Percentiles rank a stretch among this genome's conserved stretches.
phyloP scores from a whole-genome alignment of 1,284 basidiomycete species.

The Testicularia cyperi region DNA sequence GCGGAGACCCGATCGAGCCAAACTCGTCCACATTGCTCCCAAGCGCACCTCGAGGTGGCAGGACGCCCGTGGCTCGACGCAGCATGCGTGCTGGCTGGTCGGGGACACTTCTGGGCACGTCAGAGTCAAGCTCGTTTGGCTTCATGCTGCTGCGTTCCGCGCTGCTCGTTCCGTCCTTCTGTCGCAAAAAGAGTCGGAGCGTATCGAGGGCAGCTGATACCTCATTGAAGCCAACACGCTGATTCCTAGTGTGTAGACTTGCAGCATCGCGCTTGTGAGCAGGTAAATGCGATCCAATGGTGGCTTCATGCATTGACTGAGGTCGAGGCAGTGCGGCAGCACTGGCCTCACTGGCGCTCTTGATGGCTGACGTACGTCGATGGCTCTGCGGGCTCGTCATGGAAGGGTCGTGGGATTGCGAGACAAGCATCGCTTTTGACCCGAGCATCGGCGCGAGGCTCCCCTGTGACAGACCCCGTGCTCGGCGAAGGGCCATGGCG shows the following conservation, averaged over 20 bases:
- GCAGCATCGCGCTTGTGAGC: neutral
- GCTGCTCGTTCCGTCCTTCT: slow-evolving; percentile 12
- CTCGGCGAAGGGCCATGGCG: slow-evolving; percentile 12
- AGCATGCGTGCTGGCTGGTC: slow-evolving; percentile 6
- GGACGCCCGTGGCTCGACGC: slow-evolving; percentile 7
- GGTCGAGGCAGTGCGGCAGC: neutral
- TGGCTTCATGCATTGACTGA: slow-evolving; percentile 10
- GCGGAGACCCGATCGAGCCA: too few species aligned
- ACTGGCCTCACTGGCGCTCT: slow-evolving; percentile 4
- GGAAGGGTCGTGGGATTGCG: too few species aligned
- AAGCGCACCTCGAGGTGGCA: slow-evolving; percentile 11
- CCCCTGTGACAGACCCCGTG: slow-evolving; percentile 13
- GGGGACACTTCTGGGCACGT: too few species aligned
- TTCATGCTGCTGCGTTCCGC: too few species aligned
- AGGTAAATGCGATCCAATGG: neutral
- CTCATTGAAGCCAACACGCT: slow-evolving; percentile 17
- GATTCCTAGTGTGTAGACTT: too few species aligned
- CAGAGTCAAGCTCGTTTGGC: too few species aligned
- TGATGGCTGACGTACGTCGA: too few species aligned
- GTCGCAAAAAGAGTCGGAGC: slow-evolving; percentile 13
- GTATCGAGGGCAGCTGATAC: slow-evolving; percentile 13
- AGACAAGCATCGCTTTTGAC: too few species aligned
- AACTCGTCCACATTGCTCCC: too few species aligned
- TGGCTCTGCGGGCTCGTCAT: too few species aligned
- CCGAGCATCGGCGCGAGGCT: neutral